Evolutionary conservation across 306 rosid species (phyloP), one percentile per base, ranked within the genome.

Genomic region (Cercis canadensis): DNA sequence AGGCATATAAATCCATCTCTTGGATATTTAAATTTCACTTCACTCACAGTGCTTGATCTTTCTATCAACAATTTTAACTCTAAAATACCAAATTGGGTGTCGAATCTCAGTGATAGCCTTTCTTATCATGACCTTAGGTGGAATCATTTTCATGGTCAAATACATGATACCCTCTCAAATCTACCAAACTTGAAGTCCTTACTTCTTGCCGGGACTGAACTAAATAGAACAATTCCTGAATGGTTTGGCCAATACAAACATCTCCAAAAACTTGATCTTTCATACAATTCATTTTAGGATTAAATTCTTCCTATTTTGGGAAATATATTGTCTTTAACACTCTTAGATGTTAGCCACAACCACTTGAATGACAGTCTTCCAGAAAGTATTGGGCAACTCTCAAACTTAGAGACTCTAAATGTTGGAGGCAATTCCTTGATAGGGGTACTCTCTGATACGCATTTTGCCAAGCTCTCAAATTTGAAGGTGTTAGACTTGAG

Each of bases 271-370:
- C 72, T 80, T 53, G 19, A 4, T 19, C 24, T 84, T 8, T 13
- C 62, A 54, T 0, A 7, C 4, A 84, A 81, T 46, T 43, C 39
- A 6, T 74, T 84, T 67, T 45, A 29, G 10, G 83, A 81, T 62
- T 7, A 67, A 3, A 66, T 84, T 39, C 86, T 86, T 5, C 31
- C 76, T 14, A 46, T 77, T 0, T 36, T 84, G 3, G 82, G 83
- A 53, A 81, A 81, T 24, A 52, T 70, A 10, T 19, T 67, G 5
- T 70, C 50, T n/a, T 18, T 70, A 11, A 5, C 17, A 29, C 10
- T 3, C 1, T 11, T 70, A 37, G 24, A 1, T 52, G 21, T 78
- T 3, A 44, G 19, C 6, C 4, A 11, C 0, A 65, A 71, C 45
- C 13, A 68, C 7, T 17, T 44, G 41, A 36, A 13, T 41, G 71